Evolutionary conservation across 345 rosid species (phyloP), one percentile per base, ranked within the genome.

Genomic region (Viola odorata): DNA sequence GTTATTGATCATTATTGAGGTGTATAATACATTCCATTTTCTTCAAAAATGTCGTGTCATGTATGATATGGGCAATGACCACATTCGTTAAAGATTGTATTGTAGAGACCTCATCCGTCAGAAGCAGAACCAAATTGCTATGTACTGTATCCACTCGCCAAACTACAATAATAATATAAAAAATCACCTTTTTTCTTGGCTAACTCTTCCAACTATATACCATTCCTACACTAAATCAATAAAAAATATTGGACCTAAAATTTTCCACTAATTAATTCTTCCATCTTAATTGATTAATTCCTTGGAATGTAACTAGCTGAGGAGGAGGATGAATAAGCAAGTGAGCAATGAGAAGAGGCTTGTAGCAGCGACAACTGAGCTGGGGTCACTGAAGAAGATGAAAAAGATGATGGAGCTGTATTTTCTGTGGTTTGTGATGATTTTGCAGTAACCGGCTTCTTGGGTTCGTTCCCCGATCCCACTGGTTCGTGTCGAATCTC

Each of bases 401-500:
- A 76, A 10, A 69, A 69, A 11, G 55, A 70, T 15, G 70, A 36
- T 4, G 64, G 68, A 11, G 55, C 68, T 15, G 70, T 32, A 3
- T 61, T 62, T 48, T 75, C 86, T 0, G 8, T 64, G 44, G 56
- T 70, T 60, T 70, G 66, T 1, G 65, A 16, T 1, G 66, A 42
- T 40, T 79, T 72, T 48, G 45, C 16, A 13, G 66, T 51, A 23
- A 23, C 32, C 32, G 80, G 77, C 66, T 78, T 85, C 68, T 75
- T 76, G 69, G 65, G 57, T 49, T 79, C 84, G 40, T 53, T 45
- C 4, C 77, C 81, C 0, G 7, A 13, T 1, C 47, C 0, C 7
- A 7, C 37, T 41, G 73, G 65, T 9, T 81, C 92, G 7, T 86
- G 85, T 11, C 81, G 82, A 32, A 91, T 85, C 69, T 84, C 96